Percentiles rank a stretch among this genome's conserved stretches.
Evolutionary conservation across 768 basidiomycete genomes (phyloP).

Genomic region (Goffeauzyma gilvescens): DNA sequence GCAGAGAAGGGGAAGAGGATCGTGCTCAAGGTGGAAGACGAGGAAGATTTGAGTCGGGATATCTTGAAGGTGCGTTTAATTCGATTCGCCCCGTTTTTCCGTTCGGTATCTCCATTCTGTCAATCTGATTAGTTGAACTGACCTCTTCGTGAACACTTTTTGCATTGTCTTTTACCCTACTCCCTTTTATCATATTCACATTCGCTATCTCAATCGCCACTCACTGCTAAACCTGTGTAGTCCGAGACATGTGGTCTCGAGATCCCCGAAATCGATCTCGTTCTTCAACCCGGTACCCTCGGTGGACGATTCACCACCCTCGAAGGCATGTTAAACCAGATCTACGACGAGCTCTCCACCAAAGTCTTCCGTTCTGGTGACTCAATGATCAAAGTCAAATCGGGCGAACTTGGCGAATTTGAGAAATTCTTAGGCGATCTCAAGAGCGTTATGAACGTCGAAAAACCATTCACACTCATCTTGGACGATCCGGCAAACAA

Average conservation of each 20-base stretch:
- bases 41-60: conserved; percentile 79
- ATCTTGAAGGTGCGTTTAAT: conserved; percentile 56
- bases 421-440: conserved; percentile 47
- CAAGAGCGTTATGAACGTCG: conserved; percentile 55
- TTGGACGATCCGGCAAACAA: conserved; percentile 90
- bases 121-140: too few relatives aligned
- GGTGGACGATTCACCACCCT: conserved; percentile 95
- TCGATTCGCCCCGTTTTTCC: neutral
- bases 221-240: conserved; percentile 40
- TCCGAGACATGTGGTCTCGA: conserved; percentile 77
- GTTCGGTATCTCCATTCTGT: neutral
- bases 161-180: neutral
- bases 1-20: conserved; percentile 72
- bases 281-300: conserved; percentile 76
- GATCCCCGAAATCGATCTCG: conserved; percentile 88
- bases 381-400: conserved; percentile 33
- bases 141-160: too few relatives aligned
- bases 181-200: neutral
- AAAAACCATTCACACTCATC: conserved; percentile 70
- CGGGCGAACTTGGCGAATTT: conserved; percentile 42
- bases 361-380: conserved; percentile 68
- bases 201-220: neutral
- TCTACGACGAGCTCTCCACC: conserved; percentile 82
- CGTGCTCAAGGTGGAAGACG: conserved; percentile 71
- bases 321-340: conserved; percentile 81